Conservation (phyloP, 1,139 yeast genomes). For the Yamadazyma atlantica region DNA sequence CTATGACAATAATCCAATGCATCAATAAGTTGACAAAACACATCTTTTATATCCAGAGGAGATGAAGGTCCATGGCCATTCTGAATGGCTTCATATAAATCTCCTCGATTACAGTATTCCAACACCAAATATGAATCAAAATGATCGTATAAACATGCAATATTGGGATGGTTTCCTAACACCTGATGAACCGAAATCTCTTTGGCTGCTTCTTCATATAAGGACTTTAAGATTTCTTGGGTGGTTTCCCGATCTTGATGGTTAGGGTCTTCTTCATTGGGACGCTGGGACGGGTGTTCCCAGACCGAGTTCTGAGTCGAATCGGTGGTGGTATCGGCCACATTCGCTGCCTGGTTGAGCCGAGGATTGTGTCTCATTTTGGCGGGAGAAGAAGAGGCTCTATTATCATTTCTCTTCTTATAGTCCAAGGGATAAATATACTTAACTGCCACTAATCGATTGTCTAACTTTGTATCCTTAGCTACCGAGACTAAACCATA, state of each 20-base stretch:
- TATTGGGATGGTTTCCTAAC: conserved; percentile 63
- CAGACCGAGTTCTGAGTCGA: not conserved
- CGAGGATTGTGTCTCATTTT: conserved; percentile 20
- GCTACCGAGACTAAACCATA: conserved; percentile 92
- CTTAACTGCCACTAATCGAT: conserved; percentile 76
- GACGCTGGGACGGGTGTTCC: conserved; percentile 4
- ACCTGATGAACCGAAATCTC: conserved; percentile 75
- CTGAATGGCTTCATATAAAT: conserved; percentile 88
- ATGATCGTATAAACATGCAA: conserved; percentile 69
- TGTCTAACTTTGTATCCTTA: conserved; percentile 54
- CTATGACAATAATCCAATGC: conserved; percentile 79
- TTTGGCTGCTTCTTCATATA: conserved; percentile 67
- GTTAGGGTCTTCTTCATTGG: no score
- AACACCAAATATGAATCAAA: conserved; percentile 80
- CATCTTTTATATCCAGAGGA: conserved; percentile 71
- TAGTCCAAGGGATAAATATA: conserved; percentile 60
- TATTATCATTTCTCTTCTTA: conserved; percentile 24
- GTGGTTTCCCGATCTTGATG: conserved; percentile 13
- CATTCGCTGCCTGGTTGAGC: no score
- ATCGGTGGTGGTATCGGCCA: no score
- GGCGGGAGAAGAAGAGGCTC: conserved; percentile 42
- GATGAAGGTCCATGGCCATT: conserved; percentile 79
- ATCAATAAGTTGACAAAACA: conserved; percentile 71
- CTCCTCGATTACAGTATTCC: conserved; percentile 91
- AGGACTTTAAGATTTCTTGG: conserved; percentile 30